These are phyloP conservation scores for Panus rudis DNA, from an alignment of 768 basidiomycete species.

Conservation along the genomic window DNA sequence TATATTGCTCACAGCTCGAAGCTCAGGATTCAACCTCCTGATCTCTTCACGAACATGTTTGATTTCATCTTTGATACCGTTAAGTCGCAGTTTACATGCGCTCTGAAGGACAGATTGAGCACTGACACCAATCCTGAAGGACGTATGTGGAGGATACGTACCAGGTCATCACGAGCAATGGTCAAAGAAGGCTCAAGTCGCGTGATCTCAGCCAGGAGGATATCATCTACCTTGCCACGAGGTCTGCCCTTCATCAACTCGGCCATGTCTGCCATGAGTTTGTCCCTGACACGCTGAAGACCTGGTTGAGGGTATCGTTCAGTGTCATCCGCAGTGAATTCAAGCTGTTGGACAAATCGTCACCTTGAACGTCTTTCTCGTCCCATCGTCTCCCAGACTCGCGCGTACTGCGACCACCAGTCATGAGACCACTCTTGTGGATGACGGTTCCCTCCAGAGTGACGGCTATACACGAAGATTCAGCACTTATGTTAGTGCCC, in stretches of 20 bases:
- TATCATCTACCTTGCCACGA: constrained; percentile 78
- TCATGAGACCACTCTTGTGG: constrained; percentile 95
- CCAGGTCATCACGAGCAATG: constrained; percentile 78
- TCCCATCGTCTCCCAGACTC: constrained; percentile 85
- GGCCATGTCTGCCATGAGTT: constrained; percentile 62
- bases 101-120: constrained; percentile 36
- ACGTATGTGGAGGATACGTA: constrained; percentile 28
- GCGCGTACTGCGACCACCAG: constrained; percentile 83
- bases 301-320: too few relatives aligned
- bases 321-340: constrained; percentile 20
- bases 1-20: constrained; percentile 49
- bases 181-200: constrained; percentile 73
- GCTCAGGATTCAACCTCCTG: constrained; percentile 58
- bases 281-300: constrained; percentile 54
- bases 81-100: constrained; percentile 67
- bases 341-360: background rate
- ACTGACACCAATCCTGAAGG: constrained; percentile 3
- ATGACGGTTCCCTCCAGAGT: constrained; percentile 96
- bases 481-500: background rate
- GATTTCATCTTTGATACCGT: constrained; percentile 76
- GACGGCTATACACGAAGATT: constrained; percentile 54
- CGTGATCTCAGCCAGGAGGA: constrained; percentile 65
- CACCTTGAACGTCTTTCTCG: constrained; percentile 88
- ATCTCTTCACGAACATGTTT: constrained; percentile 72
- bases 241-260: constrained; percentile 85